Evolutionary conservation across 2,329 filamentous ascomycete genomes (phyloP), one percentile per base, ranked within the genome.

Genomic region (Neofusicoccum laricinum): DNA sequence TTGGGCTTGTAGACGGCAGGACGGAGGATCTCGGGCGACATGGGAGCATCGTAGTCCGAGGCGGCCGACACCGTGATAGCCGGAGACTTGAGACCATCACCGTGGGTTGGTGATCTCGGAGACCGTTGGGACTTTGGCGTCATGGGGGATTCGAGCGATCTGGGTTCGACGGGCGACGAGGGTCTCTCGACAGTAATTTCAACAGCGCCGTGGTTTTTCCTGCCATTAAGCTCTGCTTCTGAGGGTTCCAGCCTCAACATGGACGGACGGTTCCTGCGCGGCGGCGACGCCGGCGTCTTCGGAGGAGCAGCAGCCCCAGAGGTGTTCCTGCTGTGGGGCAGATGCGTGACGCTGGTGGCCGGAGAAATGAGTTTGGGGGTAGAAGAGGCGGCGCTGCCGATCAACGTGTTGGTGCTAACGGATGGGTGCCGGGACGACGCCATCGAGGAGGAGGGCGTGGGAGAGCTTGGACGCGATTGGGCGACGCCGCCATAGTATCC

Each of bases 401-500:
- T 68, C 30, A 77, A 67, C 5, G 76, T 76, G 64, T 70, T 74
- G 30, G 73, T 75, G 70, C 73, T 64, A 71, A 75, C 71, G 36
- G 69, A 68, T 36, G 71, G 70, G 34, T 67, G 68, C 21, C 69
- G 34, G 41, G 49, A 70, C 19, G 66, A 65, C 21, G 21, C 41
- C 40, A 58, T 58, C 10, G 53, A 58, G 32, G 75, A 58, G 32
- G 75, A 77, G 66, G 70, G 71, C 15, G 74, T 71, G 69, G 73
- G 71, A 66, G 76, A 77, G 11, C 70, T 72, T 21, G 76, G 76
- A 48, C 75, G 73, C 25, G 76, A 78, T 61, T 78, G 76, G 30
- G 73, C 71, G 11, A 78, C 74, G 57, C 76, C 76, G 51, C 74
- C 76, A 57, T 71, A 77, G 68, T 76, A 78, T n/a, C 76, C 76